Base-by-base conservation (phyloP, 345 rosid genomes). In the Clausena lansium region DNA sequence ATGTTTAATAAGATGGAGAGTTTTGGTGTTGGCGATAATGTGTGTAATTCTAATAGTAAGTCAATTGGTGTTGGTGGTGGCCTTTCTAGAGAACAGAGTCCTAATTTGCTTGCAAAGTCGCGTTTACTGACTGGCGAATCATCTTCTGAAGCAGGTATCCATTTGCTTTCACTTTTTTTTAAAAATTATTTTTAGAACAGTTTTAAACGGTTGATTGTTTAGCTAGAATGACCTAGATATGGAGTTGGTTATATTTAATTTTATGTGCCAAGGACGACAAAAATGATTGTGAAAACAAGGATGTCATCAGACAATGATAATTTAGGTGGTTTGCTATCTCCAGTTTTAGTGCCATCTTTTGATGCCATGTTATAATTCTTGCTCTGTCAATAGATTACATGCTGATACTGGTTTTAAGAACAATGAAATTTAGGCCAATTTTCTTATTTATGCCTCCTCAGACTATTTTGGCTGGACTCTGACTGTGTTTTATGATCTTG, bases 91-190 rank as follows among this genome's bases (percentile, higher is more conserved):
- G 95, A 89, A 72, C 84, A 76, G 72, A 92, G 90, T 80, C 98
- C 95, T 35, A 87, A 80, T 83, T 65, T 91, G 85, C 84, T 70
- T 58, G 82, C 86, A 17, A 86, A 82, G 78, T 84, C 92, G 3
- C 88, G 85, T 59, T 82, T 89, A 79, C 90, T 83, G 82, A 89
- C 88, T 73, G 94, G 83, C 19, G 97, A 91, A 60, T 83, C 94
- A 38, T 93, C 97, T 7, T 86, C 90, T 1, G 92, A 84, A 80
- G 79, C 87, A 80, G 98, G 97, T 89, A 85, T 19, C 27, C 4
- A 4, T 35, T 17, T 28, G 20, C 4, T 58, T 47, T 14, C 30
- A 17, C 22, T 60, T 52, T n/a, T n/a, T n/a, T n/a, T n/a, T n/a
- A n/a, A n/a, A n/a, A n/a, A n/a, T n/a, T n/a, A n/a, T n/a, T n/a